Conservation (phyloP, 768 basidiomycete species). For the Termitomyces sp. region DNA sequence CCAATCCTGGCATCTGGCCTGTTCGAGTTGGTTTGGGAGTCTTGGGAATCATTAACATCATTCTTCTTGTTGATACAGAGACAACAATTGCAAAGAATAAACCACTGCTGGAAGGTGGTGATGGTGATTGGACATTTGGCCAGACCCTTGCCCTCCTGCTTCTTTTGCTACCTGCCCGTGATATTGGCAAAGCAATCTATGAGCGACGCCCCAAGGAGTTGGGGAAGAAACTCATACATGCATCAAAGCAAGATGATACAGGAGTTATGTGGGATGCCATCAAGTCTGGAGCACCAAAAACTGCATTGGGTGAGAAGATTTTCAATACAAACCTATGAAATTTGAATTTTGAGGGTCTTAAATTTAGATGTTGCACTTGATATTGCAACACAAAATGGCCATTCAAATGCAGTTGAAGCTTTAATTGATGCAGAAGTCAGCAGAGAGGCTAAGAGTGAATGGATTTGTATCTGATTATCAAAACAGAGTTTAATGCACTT, state of each 20-base stretch:
- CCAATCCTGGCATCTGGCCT: not conserved
- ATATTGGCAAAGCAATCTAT: not conserved
- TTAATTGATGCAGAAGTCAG: not conserved
- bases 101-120: not conserved
- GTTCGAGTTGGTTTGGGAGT: not conserved
- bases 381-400: not conserved
- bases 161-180: slow-evolving; percentile 8
- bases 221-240: not conserved
- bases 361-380: not conserved
- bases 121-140: slow-evolving; percentile 9
- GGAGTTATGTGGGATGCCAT: not conserved
- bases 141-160: not conserved
- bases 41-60: not conserved
- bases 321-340: too few species aligned
- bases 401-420: not conserved
- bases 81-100: not conserved
- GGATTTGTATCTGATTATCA: not conserved
- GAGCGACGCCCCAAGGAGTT: not conserved
- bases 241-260: not conserved
- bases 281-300: not conserved
- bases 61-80: not conserved
- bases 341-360: not conserved
- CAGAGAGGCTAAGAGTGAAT: not conserved
- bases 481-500: not conserved
- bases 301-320: not conserved